Conservation (phyloP, 768 basidiomycete species). For the Omphalotus guepiniiformis region DNA sequence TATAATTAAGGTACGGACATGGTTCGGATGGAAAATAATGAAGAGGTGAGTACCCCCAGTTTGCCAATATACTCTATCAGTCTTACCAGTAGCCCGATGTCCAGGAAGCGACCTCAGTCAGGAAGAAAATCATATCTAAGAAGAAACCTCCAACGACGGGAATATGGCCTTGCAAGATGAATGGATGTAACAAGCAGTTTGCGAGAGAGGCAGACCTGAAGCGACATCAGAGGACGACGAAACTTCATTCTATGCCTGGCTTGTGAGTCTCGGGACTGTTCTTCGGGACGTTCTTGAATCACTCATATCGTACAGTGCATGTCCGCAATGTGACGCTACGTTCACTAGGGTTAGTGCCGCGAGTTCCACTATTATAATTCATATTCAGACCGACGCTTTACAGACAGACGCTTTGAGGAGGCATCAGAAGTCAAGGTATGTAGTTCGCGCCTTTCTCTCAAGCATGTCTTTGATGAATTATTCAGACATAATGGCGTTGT, state of each 20-base stretch:
- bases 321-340: constrained; percentile 76
- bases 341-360: constrained; percentile 64
- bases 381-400: constrained; percentile 16
- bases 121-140: constrained; percentile 2
- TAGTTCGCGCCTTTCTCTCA: constrained; percentile 11
- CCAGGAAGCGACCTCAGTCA: constrained; percentile 2
- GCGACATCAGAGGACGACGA: constrained; percentile 77
- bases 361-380: constrained; percentile 7
- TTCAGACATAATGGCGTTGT: constrained; percentile 64
- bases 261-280: constrained; percentile 44
- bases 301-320: constrained; percentile 40
- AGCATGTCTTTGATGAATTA: constrained; percentile 6
- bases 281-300: constrained; percentile 8
- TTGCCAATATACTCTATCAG: background rate
- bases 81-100: background rate
- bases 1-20: too few relatives aligned
- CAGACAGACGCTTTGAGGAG: constrained; percentile 80
- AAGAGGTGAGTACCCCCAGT: background rate
- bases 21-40: background rate
- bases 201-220: constrained; percentile 80
- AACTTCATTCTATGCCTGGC: constrained; percentile 67
- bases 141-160: background rate
- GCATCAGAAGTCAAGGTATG: constrained; percentile 76
- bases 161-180: constrained; percentile 76
- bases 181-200: constrained; percentile 79